Conservation (phyloP, 257 asterid genomes). For the Solanum rostratum region DNA sequence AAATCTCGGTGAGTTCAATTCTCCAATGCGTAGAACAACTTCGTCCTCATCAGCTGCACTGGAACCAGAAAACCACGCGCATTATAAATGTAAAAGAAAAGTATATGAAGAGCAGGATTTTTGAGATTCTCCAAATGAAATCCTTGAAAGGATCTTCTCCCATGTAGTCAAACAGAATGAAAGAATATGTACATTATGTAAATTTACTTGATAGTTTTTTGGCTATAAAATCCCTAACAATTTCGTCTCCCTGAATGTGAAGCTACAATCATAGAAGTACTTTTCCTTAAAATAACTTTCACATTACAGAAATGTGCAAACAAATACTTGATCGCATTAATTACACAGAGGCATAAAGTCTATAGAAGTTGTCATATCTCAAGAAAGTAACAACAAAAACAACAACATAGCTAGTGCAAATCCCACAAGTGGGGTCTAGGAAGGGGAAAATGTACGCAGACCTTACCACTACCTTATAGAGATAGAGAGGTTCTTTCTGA, state of each 20-base stretch:
- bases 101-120: neutral
- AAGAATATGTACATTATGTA: neutral
- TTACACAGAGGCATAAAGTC: neutral
- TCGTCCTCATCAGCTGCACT: constrained; percentile 10
- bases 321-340: neutral
- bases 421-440: too few species aligned
- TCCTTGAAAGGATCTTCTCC: neutral
- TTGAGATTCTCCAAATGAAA: neutral
- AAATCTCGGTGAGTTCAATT: constrained; percentile 4
- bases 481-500: too few species aligned
- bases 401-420: too few species aligned
- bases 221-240: neutral
- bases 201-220: neutral
- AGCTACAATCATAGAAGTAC: neutral
- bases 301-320: neutral
- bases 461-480: too few species aligned
- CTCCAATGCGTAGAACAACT: constrained; percentile 7
- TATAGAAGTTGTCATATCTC: neutral
- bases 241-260: neutral
- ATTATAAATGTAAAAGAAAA: neutral
- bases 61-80: neutral
- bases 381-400: too few species aligned
- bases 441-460: too few species aligned
- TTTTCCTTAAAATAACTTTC: neutral
- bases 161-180: neutral